These are phyloP conservation scores for Ormosia semicastrata DNA, from an alignment of 306 rosid species.

Conservation along the genomic window DNA sequence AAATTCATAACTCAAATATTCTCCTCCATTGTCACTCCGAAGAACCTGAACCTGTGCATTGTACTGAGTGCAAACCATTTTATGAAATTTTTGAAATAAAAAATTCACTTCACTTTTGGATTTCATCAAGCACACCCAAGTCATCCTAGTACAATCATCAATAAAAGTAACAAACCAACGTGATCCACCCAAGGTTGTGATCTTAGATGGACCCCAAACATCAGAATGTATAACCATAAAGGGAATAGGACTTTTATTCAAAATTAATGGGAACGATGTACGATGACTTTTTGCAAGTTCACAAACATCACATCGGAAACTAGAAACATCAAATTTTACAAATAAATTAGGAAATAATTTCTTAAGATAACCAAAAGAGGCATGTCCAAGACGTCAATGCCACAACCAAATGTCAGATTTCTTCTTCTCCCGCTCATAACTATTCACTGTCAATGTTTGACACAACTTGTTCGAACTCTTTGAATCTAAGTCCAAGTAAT, in stretches of 20 bases:
- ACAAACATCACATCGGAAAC: not conserved
- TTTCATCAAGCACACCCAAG: no score
- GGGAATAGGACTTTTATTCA: not conserved
- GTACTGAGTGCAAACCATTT: not conserved
- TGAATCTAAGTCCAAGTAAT: not conserved
- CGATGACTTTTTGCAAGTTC: not conserved
- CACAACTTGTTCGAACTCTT: not conserved
- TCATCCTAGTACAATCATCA: not conserved
- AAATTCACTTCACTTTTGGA: not conserved
- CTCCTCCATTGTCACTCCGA: not conserved
- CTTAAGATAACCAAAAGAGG: not conserved
- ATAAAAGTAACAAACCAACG: constrained; percentile 10
- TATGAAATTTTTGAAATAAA: not conserved
- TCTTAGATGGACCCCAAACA: not conserved
- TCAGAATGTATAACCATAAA: not conserved
- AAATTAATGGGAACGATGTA: no score
- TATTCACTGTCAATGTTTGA: not conserved
- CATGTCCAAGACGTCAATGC: not conserved
- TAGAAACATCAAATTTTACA: not conserved
- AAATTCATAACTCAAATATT: not conserved
- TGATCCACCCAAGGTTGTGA: not conserved
- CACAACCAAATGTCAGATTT: not conserved
- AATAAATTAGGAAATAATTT: not conserved
- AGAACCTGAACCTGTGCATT: not conserved
- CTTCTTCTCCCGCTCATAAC: not conserved